Percentiles rank a stretch among this genome's conserved stretches.
Conservation (phyloP, 2,329 filamentous ascomycete species). For the Pseudogymnoascus sp. region DNA sequence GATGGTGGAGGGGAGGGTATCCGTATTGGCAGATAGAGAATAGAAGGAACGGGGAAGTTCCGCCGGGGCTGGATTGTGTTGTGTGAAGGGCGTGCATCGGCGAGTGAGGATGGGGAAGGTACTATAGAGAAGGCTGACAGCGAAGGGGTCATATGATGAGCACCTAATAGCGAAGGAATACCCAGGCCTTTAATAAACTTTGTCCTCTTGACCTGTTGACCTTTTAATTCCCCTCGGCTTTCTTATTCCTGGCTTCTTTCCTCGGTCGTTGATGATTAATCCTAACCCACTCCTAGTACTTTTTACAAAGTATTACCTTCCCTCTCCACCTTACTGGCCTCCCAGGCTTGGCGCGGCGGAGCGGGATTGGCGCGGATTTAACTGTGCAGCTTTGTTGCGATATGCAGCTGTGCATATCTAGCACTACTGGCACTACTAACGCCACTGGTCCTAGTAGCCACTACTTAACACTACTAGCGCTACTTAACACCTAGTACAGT, state of each 20-base stretch:
- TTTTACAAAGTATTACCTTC: background rate
- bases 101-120: no score
- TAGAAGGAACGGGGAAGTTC: background rate
- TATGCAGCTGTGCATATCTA: background rate
- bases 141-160: no score
- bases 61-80: background rate
- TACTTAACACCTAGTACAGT: no score
- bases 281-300: background rate
- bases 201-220: no score
- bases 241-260: no score
- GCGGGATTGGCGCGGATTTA: background rate
- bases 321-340: background rate
- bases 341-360: background rate
- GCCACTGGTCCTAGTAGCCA: background rate
- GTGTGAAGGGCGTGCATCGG: background rate
- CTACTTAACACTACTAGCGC: no score
- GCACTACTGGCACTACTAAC: no score
- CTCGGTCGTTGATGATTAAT: background rate
- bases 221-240: background rate
- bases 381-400: background rate
- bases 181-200: no score
- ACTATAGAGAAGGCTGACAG: no score
- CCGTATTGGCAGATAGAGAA: background rate
- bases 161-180: no score
- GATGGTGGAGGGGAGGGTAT: no score